Evolutionary conservation across 208 protist genomes (phyloP).

Genomic region (Crithidia bombi): DNA sequence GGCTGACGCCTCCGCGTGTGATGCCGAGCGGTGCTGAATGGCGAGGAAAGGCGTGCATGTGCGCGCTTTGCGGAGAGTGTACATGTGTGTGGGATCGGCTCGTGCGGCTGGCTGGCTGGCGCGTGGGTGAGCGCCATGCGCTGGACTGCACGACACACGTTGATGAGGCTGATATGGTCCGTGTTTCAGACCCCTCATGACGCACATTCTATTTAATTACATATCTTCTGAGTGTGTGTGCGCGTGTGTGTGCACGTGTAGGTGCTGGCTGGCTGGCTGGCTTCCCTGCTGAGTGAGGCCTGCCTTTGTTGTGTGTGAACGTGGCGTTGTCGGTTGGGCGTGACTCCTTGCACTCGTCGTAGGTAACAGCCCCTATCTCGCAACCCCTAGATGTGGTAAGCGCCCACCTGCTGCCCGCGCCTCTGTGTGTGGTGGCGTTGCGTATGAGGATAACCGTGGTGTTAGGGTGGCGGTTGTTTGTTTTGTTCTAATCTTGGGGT

Average conservation of each 20-base stretch:
- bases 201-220: conserved; percentile 51
- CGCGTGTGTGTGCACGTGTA: background rate
- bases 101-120: too few species aligned
- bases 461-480: too few species aligned
- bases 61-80: background rate
- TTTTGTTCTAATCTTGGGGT: too few species aligned
- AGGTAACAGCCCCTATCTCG: conserved; percentile 35
- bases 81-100: too few species aligned
- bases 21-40: conserved; percentile 33
- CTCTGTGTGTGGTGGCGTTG: too few species aligned
- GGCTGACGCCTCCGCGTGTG: conserved; percentile 21
- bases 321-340: conserved; percentile 52
- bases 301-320: background rate
- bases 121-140: too few species aligned
- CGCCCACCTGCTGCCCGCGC: too few species aligned
- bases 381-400: conserved; percentile 46
- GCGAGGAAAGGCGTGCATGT: conserved; percentile 8
- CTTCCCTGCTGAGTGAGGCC: background rate
- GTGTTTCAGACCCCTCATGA: conserved; percentile 77
- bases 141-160: conserved; percentile 5
- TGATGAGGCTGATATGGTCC: conserved; percentile 86
- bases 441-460: too few species aligned
- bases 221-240: conserved; percentile 60
- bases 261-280: background rate
- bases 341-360: conserved; percentile 32